phyloP scores from a whole-genome alignment of 2,329 filamentous ascomycete genomes.

The Epichloe sp. region DNA sequence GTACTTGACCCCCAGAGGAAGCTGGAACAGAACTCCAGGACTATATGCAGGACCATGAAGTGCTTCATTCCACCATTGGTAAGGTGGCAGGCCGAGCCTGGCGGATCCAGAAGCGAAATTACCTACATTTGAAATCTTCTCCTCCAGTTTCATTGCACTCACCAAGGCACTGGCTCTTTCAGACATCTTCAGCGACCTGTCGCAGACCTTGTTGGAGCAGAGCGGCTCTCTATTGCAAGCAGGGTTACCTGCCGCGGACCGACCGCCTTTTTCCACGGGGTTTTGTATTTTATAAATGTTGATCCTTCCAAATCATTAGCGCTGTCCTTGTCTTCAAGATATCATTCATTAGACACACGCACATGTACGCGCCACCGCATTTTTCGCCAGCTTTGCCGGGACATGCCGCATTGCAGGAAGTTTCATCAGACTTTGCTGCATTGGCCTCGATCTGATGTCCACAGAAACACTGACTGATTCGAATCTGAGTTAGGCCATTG shows the following conservation, averaged over 20 bases:
- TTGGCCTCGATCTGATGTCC: not conserved
- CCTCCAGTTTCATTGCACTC: conserved; percentile 1
- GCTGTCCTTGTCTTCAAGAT: too few relatives aligned
- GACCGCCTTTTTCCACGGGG: not conserved
- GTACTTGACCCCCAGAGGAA: conserved; percentile 23
- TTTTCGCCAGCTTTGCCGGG: not conserved
- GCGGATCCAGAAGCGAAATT: conserved; percentile 8
- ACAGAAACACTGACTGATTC: not conserved
- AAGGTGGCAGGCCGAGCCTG: conserved; percentile 42
- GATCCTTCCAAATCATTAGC: not conserved
- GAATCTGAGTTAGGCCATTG: too few relatives aligned
- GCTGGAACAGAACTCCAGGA: not conserved
- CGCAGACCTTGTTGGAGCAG: conserved; percentile 29
- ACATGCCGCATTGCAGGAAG: not conserved
- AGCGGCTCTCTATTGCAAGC: conserved; percentile 15
- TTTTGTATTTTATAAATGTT: not conserved
- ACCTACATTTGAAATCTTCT: conserved; percentile 4
- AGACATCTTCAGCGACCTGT: conserved; percentile 19
- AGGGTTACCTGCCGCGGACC: conserved; percentile 1
- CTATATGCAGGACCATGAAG: conserved; percentile 46
- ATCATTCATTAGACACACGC: not conserved
- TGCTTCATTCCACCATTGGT: conserved; percentile 50
- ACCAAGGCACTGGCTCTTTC: conserved; percentile 20
- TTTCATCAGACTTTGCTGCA: not conserved
- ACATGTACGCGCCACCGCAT: not conserved